Evolutionary conservation across 768 basidiomycete species (phyloP), one percentile per base, ranked within the genome.

Genomic region (Lactarius indigo): DNA sequence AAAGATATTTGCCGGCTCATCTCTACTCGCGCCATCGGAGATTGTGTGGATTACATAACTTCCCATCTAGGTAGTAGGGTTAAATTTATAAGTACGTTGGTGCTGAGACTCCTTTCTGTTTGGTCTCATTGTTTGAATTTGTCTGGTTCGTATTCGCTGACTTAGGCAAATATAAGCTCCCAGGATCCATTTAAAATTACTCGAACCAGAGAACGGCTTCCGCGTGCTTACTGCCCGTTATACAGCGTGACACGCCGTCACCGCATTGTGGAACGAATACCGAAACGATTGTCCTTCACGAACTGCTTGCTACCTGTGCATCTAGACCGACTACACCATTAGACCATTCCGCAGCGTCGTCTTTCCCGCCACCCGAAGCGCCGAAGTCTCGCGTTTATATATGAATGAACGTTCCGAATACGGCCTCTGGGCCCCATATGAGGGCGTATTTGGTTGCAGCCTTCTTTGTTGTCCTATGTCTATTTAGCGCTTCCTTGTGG

Each of bases 381-480:
- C 26, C 12, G 50, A 2, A 4, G 0, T 3, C 13, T 52, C 13
- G 50, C 9, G 12, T 13, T 52, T 28, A 13, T 9, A 5, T 47
- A 23, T n/a, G n/a, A 47, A 47, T 13, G n/a, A 44, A 50, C 13
- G 12, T 26, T 26, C 26, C 50, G 12, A 5, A 39, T 50, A 10
- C 12, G n/a, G 47, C 23, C 12, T 5, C n/a, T 50, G 50, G 5
- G 5, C 31, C 7, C 52, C 55, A 23, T n/a, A 18, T 37, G 57
- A 50, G 4, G 33, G 28, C 44, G 26, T 9, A 26, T 64, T n/a
- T 15, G 28, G 20, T 44, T 50, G 44, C 23, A n/a, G 57, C 17
- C 12, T 60, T 60, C 59, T 59, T 65, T 31, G 64, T 65, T 33
- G 28, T 56, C 56, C 42, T 18, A 31, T 42, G 39, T 10, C n/a